Conservation (phyloP, 2,329 filamentous ascomycete genomes). For the Epichloe festucae region DNA sequence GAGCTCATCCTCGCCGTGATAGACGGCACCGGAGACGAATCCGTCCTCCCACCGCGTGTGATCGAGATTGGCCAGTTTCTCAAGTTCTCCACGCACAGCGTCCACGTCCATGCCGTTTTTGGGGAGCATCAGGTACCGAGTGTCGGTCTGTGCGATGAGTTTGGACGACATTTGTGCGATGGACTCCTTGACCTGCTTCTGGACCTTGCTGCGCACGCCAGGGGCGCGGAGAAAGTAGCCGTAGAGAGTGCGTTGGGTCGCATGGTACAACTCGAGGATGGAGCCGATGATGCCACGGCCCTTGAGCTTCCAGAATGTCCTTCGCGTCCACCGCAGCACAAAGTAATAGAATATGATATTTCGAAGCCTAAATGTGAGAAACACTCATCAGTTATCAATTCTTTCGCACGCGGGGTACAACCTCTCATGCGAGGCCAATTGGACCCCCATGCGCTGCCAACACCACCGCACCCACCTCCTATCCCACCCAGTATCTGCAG, state of each 20-base stretch:
- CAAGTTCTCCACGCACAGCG: constrained; percentile 65
- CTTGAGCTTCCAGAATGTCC: constrained; percentile 69
- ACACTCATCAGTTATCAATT: background rate
- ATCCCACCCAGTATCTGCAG: background rate
- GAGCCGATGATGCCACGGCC: constrained; percentile 81
- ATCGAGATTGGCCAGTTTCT: constrained; percentile 69
- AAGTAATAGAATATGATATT: constrained; percentile 87
- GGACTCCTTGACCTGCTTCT: constrained; percentile 70
- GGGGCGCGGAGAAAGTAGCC: constrained; percentile 76
- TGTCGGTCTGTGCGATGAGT: constrained; percentile 62
- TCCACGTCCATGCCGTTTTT: constrained; percentile 74
- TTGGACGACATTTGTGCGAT: constrained; percentile 72
- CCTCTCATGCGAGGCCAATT: background rate
- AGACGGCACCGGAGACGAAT: constrained; percentile 85
- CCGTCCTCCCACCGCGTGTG: constrained; percentile 97
- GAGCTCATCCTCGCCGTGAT: constrained; percentile 79
- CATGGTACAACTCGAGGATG: constrained; percentile 58
- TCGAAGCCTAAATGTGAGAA: constrained; percentile 41
- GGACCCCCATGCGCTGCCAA: background rate
- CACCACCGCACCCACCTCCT: no score
- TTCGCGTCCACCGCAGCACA: constrained; percentile 68
- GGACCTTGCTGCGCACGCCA: constrained; percentile 74
- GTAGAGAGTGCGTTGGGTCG: constrained; percentile 61
- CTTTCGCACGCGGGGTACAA: background rate
- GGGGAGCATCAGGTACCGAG: constrained; percentile 63